Base-by-base conservation (phyloP, 805 yeast species). In the Candida mattraensis region DNA sequence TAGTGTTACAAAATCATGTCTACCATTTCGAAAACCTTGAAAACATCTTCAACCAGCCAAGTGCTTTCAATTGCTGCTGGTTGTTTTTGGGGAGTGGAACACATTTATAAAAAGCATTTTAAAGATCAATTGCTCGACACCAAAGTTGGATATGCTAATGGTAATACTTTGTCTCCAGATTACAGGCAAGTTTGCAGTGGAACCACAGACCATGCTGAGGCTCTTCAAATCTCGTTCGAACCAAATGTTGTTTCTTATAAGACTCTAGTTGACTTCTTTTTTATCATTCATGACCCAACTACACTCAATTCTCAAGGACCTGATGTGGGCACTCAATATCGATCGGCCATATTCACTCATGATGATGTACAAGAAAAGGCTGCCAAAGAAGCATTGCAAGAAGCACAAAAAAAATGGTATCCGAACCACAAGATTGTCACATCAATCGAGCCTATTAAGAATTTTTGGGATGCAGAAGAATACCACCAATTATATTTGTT, bases 231-330 rank as follows among this genome's bases (percentile, higher is more conserved):
- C 9, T 70, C 91, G 1, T 93, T 76, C 53, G 89, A 88, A 51
- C 96, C 96, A 16, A 45, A 69, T 3, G 47, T 60, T n/a, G 70
- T 86, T 2, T 42, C 75, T 3, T 70, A 78, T 51, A 73, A 63
- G 37, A 85, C 83, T 18, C 63, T 91, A 28, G 62, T 87, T 27
- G 89, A 82, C 37, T 86, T 89, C 49, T 93, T 91, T 68, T 89
- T 87, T 67, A 71, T 83, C 52, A 87, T 87, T 59, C 99, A 91
- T 60, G 98, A 93, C 61, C 98, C 99, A 30, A 93, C 98, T 2
- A 81, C 88, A 2, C 42, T 72, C 35, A 78, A 89, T 53, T 55
- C 74, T 2, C 98, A 93, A 61, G 99, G 99, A 3, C 84, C 86
- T 13, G 97, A 91, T 54, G 50, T 52, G 7, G 99, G 99, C 7